These are phyloP conservation scores for Funneliformis caledonium DNA, from an alignment of 371 early-diverging fungal species.

Conservation along the genomic window DNA sequence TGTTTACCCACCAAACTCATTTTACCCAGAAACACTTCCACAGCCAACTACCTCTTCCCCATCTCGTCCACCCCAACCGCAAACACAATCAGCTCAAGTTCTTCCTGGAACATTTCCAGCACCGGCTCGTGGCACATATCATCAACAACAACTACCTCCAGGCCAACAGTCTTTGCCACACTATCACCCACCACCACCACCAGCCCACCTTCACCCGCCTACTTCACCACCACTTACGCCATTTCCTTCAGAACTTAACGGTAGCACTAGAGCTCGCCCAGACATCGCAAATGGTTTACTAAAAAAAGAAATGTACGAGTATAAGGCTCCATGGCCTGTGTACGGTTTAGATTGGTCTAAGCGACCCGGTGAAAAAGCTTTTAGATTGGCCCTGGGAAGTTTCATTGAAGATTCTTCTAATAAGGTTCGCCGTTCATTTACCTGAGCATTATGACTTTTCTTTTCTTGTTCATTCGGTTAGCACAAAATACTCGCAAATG, in stretches of 20 bases:
- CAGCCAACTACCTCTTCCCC: background rate
- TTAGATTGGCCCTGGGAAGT: constrained; percentile 83
- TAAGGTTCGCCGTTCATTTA: constrained; percentile 57
- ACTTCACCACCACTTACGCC: constrained; percentile 25
- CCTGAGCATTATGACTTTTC: no score
- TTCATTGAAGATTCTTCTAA: constrained; percentile 83
- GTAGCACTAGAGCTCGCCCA: background rate
- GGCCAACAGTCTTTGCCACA: constrained; percentile 2
- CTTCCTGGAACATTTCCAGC: constrained; percentile 20
- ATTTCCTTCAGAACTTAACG: constrained; percentile 12
- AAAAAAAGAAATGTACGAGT: constrained; percentile 80
- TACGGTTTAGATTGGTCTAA: constrained; percentile 90
- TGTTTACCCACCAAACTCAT: background rate
- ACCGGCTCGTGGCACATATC: background rate
- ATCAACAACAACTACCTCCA: background rate
- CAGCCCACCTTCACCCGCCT: constrained; percentile 10
- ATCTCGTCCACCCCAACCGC: background rate
- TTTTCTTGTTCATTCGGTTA: background rate
- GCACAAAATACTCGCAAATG: background rate
- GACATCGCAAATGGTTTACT: constrained; percentile 12
- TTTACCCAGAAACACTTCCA: background rate
- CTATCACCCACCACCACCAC: background rate
- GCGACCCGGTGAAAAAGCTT: constrained; percentile 65
- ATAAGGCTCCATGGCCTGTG: constrained; percentile 84
- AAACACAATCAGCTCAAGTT: background rate